These are phyloP conservation scores for Dothidotthia symphoricarpi DNA, from an alignment of 2,329 filamentous ascomycete genomes.

Conservation along the genomic window DNA sequence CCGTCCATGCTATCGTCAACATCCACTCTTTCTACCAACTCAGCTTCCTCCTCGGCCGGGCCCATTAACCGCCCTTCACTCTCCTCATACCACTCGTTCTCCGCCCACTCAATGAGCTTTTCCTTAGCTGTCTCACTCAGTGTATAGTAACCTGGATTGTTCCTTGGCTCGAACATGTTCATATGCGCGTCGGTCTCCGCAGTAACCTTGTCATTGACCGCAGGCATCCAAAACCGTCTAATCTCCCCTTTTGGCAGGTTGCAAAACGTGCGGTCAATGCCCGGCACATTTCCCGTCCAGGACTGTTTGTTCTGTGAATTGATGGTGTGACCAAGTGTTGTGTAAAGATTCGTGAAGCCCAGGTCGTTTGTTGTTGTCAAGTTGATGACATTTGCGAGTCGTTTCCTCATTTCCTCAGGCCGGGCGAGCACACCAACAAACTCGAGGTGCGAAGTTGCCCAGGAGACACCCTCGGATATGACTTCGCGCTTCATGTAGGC, in stretches of 20 bases:
- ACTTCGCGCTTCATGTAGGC: constrained; percentile 84
- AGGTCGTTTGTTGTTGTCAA: constrained; percentile 65
- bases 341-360: constrained; percentile 85
- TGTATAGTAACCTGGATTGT: constrained; percentile 70
- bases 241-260: constrained; percentile 51
- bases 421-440: constrained; percentile 88
- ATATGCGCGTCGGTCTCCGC: constrained; percentile 84
- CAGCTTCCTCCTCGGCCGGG: constrained; percentile 33
- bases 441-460: constrained; percentile 87
- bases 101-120: constrained; percentile 64
- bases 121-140: constrained; percentile 65
- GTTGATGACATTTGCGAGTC: constrained; percentile 66
- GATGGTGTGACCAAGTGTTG: constrained; percentile 71
- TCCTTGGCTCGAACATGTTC: constrained; percentile 69
- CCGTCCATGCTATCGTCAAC: constrained; percentile 12
- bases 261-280: constrained; percentile 81
- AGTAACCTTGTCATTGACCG: constrained; percentile 71
- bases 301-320: constrained; percentile 43
- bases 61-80: constrained; percentile 32
- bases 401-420: constrained; percentile 74
- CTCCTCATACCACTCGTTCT: constrained; percentile 63
- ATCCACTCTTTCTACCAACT: constrained; percentile 25
- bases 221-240: constrained; percentile 36
- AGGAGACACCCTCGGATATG: constrained; percentile 71
- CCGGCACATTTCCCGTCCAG: constrained; percentile 58